phyloP scores from a whole-genome alignment of 352 stramenopile species.

The Pythium utonaiense region DNA sequence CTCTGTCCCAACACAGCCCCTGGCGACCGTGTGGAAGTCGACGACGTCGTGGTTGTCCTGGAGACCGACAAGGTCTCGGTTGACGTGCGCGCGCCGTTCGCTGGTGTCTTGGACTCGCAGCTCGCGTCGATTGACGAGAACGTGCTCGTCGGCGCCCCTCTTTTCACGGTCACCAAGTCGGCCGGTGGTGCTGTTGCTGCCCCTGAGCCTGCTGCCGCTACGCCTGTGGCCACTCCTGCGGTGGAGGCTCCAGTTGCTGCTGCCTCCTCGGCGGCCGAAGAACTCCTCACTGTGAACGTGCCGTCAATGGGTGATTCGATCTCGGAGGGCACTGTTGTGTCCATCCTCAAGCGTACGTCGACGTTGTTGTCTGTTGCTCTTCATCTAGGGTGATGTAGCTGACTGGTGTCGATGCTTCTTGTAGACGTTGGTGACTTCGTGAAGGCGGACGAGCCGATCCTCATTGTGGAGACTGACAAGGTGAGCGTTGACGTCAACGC shows the following conservation, averaged over 20 bases:
- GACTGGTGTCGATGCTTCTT: background rate
- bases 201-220: conserved; percentile 6
- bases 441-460: conserved; percentile 93
- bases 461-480: conserved; percentile 99
- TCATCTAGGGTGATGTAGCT: background rate
- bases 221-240: conserved; percentile 2
- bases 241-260: conserved; percentile 8
- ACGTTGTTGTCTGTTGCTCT: background rate
- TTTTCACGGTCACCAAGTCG: conserved; percentile 83
- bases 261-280: conserved; percentile 24
- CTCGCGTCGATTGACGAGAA: conserved; percentile 92
- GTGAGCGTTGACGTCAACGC: conserved; percentile 92
- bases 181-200: conserved; percentile 22
- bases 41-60: conserved; percentile 97
- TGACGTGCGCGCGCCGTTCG: conserved; percentile 89
- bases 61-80: conserved; percentile 98
- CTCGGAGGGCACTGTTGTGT: conserved; percentile 96
- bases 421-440: conserved; percentile 94
- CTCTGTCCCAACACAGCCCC: conserved; percentile 34
- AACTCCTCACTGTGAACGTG: conserved; percentile 79
- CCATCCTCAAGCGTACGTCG: conserved; percentile 72
- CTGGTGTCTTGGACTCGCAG: conserved; percentile 90
- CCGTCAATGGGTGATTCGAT: conserved; percentile 95
- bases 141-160: conserved; percentile 92
- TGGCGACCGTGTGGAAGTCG: conserved; percentile 92